Conservation (phyloP, 352 stramenopile genomes). For the Phytopythium ostracodes region DNA sequence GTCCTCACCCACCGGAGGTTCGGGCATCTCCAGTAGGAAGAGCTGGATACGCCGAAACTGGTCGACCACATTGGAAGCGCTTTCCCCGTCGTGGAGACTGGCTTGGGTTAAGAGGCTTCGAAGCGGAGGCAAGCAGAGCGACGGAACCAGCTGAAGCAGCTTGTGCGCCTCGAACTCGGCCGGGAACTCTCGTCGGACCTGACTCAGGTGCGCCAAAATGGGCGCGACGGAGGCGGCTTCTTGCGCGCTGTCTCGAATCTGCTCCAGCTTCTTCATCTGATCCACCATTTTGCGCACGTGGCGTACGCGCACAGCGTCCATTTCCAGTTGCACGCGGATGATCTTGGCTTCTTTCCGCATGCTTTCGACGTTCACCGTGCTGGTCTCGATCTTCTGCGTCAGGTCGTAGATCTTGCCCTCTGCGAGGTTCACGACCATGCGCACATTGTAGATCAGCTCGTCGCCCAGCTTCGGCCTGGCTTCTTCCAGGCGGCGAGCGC, state of each 20-base stretch:
- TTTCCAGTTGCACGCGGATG: constrained; percentile 50
- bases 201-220: constrained; percentile 35
- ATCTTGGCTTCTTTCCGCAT: constrained; percentile 71
- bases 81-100: constrained; percentile 32
- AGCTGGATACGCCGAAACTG: constrained; percentile 55
- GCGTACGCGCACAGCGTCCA: constrained; percentile 46
- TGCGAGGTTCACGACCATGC: constrained; percentile 82
- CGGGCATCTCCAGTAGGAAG: constrained; percentile 51
- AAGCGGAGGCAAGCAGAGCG: constrained; percentile 57
- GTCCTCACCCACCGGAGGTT: constrained; percentile 2
- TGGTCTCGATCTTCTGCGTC: constrained; percentile 62
- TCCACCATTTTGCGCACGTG: constrained; percentile 45
- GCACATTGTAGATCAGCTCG: constrained; percentile 90
- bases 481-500: constrained; percentile 32
- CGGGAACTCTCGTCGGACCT: constrained; percentile 42
- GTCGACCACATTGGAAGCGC: constrained; percentile 21
- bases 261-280: constrained; percentile 38
- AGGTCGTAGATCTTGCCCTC: constrained; percentile 77
- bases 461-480: constrained; percentile 78
- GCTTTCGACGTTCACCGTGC: constrained; percentile 35
- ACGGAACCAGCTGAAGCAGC: constrained; percentile 63
- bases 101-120: constrained; percentile 38
- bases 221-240: constrained; percentile 34
- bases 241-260: constrained; percentile 24
- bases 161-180: constrained; percentile 76